phyloP scores from a whole-genome alignment of 768 basidiomycete species.

The Collybiopsis confluens region DNA sequence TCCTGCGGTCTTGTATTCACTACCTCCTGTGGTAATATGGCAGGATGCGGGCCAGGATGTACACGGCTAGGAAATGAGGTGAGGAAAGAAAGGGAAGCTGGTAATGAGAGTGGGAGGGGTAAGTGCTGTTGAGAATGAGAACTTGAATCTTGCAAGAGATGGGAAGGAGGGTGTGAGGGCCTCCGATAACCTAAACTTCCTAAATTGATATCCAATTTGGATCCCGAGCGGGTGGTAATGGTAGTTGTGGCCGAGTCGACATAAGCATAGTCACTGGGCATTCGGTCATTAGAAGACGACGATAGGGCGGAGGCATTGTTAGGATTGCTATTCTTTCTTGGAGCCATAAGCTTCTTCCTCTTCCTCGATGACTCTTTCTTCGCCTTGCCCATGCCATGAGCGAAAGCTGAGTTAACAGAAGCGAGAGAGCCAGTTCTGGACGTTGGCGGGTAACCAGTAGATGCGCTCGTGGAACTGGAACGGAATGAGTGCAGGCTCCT shows the following conservation, averaged over 20 bases:
- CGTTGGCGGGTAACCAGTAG: not conserved
- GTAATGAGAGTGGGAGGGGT: too few relatives aligned
- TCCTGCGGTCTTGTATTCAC: not conserved
- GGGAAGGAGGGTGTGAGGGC: not conserved
- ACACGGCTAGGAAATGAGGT: not conserved
- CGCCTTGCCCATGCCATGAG: not conserved
- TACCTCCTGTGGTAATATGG: not conserved
- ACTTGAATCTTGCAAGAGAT: too few relatives aligned
- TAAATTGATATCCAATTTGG: not conserved
- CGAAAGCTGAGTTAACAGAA: not conserved
- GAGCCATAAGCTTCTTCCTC: not conserved
- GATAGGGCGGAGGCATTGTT: not conserved
- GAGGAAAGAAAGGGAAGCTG: not conserved
- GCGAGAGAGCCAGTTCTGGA: not conserved
- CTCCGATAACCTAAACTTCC: not conserved
- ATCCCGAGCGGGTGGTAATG: not conserved
- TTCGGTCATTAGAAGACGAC: too few relatives aligned
- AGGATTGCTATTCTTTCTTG: constrained; percentile 1
- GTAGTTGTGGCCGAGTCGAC: too few relatives aligned
- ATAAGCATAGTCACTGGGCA: not conserved
- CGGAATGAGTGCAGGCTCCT: not conserved
- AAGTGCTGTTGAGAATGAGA: too few relatives aligned
- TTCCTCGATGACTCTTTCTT: not conserved
- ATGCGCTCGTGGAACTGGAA: not conserved
- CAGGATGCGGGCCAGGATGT: not conserved